Conservation (phyloP, 345 rosid species). For the Cardamine resedifolia region DNA sequence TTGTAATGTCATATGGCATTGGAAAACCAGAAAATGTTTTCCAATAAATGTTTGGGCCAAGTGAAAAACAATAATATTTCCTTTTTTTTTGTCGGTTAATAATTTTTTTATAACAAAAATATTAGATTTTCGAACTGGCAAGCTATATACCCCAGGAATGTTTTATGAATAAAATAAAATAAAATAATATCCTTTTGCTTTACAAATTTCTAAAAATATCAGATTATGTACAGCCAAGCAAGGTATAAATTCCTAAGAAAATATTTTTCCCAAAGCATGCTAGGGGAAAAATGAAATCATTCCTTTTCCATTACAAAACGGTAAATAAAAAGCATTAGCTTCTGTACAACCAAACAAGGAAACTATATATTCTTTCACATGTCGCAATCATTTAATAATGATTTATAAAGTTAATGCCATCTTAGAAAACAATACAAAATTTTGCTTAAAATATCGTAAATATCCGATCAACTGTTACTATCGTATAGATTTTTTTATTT, state of each 20-base stretch:
- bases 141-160: conserved; percentile 24
- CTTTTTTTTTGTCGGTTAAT: background rate
- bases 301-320: conserved; percentile 19
- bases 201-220: conserved; percentile 14
- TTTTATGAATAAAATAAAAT: conserved; percentile 1
- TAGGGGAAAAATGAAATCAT: background rate
- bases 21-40: conserved; percentile 21
- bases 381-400: conserved; percentile 17
- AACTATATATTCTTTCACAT: conserved; percentile 26
- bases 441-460: background rate
- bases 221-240: conserved; percentile 24
- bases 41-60: conserved; percentile 6
- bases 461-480: background rate
- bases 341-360: conserved; percentile 31
- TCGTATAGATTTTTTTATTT: background rate
- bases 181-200: background rate
- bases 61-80: background rate
- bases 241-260: conserved; percentile 16
- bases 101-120: background rate
- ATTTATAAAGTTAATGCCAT: background rate
- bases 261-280: background rate
- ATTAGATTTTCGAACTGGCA: conserved; percentile 27
- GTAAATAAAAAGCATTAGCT: background rate
- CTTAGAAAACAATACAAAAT: background rate
- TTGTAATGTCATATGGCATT: conserved; percentile 5